Percentiles rank a stretch among this genome's conserved stretches.
These are phyloP conservation scores for Beta macrorhiza DNA, from an alignment of 179 eudicot genomes.

Conservation along the genomic window DNA sequence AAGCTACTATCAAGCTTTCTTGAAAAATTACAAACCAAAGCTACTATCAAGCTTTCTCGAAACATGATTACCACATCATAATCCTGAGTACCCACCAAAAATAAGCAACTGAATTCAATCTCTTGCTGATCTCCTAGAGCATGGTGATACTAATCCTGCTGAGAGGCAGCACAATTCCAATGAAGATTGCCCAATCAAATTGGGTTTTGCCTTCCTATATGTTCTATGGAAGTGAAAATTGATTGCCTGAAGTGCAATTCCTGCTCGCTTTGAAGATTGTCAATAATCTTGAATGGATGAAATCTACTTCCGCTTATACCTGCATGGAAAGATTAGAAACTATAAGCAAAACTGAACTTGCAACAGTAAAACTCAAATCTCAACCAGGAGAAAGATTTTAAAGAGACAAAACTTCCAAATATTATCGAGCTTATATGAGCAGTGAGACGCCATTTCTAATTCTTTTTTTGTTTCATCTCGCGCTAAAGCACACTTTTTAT, in stretches of 20 bases:
- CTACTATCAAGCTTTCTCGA: background rate
- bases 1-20: too few relatives aligned
- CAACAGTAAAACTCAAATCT: background rate
- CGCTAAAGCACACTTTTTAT: background rate
- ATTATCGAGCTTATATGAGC: background rate
- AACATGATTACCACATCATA: background rate
- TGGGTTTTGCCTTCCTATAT: background rate
- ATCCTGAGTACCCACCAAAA: background rate
- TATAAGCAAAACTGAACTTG: background rate
- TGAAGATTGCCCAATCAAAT: background rate
- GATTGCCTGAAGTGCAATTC: background rate
- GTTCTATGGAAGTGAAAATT: background rate
- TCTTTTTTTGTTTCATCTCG: background rate
- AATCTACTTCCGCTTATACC: conserved; percentile 41
- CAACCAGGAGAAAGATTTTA: background rate
- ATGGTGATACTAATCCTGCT: background rate
- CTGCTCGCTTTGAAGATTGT: background rate
- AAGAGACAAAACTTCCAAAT: background rate
- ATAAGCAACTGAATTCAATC: background rate
- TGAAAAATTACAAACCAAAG: too few relatives aligned
- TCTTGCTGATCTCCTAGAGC: background rate
- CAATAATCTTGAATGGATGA: background rate
- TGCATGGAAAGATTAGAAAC: conserved; percentile 9
- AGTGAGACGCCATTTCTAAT: background rate
- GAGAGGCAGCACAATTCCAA: background rate